Percentiles rank a stretch among this genome's conserved stretches.
phyloP scores from a whole-genome alignment of 345 rosid species.

The Brassica juncea region DNA sequence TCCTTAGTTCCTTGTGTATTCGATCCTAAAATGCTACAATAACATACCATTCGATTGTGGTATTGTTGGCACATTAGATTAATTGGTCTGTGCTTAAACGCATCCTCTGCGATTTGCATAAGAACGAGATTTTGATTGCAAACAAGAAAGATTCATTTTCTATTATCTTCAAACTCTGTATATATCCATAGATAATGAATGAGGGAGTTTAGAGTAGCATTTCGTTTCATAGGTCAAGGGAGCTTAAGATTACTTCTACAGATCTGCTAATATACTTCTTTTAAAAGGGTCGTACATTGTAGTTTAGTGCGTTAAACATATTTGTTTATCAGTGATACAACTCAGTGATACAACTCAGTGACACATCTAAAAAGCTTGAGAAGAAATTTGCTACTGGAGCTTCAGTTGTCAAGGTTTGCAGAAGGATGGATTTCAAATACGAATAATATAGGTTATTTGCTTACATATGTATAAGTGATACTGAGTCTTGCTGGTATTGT shows the following conservation, averaged over 20 bases:
- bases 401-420: conserved; percentile 85
- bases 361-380: conserved; percentile 90
- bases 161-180: too few relatives aligned
- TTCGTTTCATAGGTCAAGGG: too few relatives aligned
- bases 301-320: too few relatives aligned
- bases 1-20: too few relatives aligned
- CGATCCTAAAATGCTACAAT: too few relatives aligned
- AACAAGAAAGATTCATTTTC: too few relatives aligned
- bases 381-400: conserved; percentile 97
- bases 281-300: not conserved
- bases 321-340: conserved; percentile 64
- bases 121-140: too few relatives aligned
- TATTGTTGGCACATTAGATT: too few relatives aligned
- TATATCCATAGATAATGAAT: too few relatives aligned
- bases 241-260: not conserved
- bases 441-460: conserved; percentile 1
- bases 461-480: not conserved
- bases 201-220: not conserved
- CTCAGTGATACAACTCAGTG: conserved; percentile 92
- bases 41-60: too few relatives aligned
- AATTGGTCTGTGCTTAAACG: too few relatives aligned
- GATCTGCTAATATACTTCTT: not conserved
- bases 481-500: not conserved
- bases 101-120: too few relatives aligned
- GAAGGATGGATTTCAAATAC: conserved; percentile 10